A percentile compares a stretch with the other conserved stretches of the same genome.
Evolutionary conservation across 163 green algal species (phyloP).

Genomic region (Scenedesmus sp.): DNA sequence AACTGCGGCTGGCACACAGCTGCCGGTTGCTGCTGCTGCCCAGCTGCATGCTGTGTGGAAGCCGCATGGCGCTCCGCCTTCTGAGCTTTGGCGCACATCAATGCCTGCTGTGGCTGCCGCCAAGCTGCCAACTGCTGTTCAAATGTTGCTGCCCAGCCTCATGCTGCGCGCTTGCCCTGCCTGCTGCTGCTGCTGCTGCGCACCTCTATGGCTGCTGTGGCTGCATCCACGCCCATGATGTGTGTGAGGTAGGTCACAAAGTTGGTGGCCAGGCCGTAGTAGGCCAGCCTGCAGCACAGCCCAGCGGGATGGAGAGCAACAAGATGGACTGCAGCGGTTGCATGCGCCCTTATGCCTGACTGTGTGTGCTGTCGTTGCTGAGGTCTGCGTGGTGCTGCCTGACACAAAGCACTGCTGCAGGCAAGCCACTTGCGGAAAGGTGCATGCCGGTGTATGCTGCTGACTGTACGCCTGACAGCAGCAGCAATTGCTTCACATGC

Average conservation of each 20-base stretch:
- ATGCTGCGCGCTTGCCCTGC: no score
- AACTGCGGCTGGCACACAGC: background rate
- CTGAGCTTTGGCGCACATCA: no score
- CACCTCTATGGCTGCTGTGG: conserved; percentile 80
- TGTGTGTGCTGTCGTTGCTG: background rate
- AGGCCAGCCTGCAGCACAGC: conserved; percentile 28
- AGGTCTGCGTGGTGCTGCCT: background rate
- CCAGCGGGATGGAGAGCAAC: no score
- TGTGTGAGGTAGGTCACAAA: conserved; percentile 92
- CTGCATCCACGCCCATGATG: conserved; percentile 84
- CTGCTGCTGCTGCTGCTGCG: background rate
- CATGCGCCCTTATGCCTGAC: background rate
- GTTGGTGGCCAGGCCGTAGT: conserved; percentile 89
- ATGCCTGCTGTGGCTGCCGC: background rate
- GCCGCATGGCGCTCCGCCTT: no score
- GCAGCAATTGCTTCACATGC: background rate
- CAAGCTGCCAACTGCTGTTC: no score
- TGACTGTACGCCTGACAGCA: background rate
- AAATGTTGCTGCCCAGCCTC: no score
- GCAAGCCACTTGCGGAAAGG: background rate
- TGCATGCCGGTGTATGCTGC: background rate
- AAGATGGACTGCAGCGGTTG: background rate
- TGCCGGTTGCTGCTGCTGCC: no score
- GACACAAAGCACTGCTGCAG: background rate
- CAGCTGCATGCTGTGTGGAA: no score